Conservation (phyloP, 2,329 filamentous ascomycete genomes). For the Trichoderma oligosporum region DNA sequence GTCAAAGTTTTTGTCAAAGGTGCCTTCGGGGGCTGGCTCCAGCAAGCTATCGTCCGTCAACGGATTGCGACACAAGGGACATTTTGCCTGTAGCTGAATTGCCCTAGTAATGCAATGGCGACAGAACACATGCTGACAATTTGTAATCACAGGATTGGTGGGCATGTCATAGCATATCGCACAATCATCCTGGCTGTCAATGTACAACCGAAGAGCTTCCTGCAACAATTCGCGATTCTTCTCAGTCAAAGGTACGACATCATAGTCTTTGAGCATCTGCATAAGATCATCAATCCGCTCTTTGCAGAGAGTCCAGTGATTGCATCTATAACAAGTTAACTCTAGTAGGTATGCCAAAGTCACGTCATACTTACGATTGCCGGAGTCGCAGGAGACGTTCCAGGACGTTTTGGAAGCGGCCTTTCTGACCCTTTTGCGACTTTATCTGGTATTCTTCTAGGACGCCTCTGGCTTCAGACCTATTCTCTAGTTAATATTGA, state of each 20-base stretch:
- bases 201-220: slow-evolving; percentile 68
- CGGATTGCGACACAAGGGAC: slow-evolving; percentile 75
- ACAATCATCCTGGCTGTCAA: slow-evolving; percentile 80
- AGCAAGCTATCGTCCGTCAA: slow-evolving; percentile 59
- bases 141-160: slow-evolving; percentile 72
- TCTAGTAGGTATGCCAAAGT: not conserved
- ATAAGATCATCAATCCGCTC: slow-evolving; percentile 71
- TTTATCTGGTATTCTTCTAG: slow-evolving; percentile 56
- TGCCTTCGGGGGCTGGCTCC: slow-evolving; percentile 58
- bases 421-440: slow-evolving; percentile 41
- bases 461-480: slow-evolving; percentile 69
- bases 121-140: slow-evolving; percentile 80
- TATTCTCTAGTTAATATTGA: slow-evolving; percentile 29
- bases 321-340: slow-evolving; percentile 50
- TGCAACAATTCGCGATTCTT: slow-evolving; percentile 72
- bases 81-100: slow-evolving; percentile 72
- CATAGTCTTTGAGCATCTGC: slow-evolving; percentile 62
- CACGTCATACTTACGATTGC: slow-evolving; percentile 53
- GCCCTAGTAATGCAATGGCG: slow-evolving; percentile 68
- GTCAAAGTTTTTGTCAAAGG: slow-evolving; percentile 52
- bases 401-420: slow-evolving; percentile 69
- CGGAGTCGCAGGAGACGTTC: slow-evolving; percentile 79
- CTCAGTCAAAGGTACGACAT: slow-evolving; percentile 64
- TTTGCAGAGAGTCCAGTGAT: slow-evolving; percentile 81
- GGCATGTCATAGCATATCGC: slow-evolving; percentile 74